phyloP scores from a whole-genome alignment of 2,329 filamentous ascomycete genomes.

The Bretziella fagacearum region DNA sequence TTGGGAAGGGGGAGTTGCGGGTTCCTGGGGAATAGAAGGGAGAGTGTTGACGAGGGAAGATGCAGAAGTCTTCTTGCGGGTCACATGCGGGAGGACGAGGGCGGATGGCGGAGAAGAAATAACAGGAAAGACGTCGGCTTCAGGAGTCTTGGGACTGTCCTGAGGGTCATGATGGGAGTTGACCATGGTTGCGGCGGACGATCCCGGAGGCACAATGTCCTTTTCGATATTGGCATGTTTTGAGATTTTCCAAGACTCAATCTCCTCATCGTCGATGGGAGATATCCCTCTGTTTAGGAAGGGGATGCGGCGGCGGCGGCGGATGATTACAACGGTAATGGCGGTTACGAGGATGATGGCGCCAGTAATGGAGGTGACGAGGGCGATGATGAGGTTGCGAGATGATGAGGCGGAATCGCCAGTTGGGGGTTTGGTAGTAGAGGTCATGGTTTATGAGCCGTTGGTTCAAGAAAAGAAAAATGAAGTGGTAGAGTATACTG shows the following conservation, averaged over 20 bases:
- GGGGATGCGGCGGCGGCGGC: conserved; percentile 24
- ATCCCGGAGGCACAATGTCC: conserved; percentile 8
- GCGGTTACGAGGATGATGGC: conserved; percentile 22
- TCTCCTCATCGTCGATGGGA: conserved; percentile 48
- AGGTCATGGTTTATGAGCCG: too few species aligned
- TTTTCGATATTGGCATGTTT: conserved; percentile 20
- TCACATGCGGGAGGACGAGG: background rate
- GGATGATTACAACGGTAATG: conserved; percentile 23
- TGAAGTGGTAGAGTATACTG: background rate
- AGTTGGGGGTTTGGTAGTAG: background rate
- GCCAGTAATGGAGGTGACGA: conserved; percentile 34
- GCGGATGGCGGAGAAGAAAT: background rate
- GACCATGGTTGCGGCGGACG: background rate
- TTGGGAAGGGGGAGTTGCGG: conserved; percentile 19
- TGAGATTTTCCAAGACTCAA: conserved; percentile 42
- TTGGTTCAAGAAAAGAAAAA: too few species aligned
- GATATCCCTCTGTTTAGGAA: conserved; percentile 39
- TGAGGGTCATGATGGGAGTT: background rate
- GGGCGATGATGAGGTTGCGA: conserved; percentile 31
- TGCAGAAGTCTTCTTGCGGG: conserved; percentile 14
- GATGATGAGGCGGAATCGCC: conserved; percentile 17
- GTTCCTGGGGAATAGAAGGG: conserved; percentile 18
- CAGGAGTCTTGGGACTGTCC: background rate
- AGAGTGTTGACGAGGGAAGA: conserved; percentile 14
- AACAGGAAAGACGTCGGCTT: background rate